Evolutionary conservation across 2,329 filamentous ascomycete species (phyloP).

Genomic region (Diaporthe sp.): DNA sequence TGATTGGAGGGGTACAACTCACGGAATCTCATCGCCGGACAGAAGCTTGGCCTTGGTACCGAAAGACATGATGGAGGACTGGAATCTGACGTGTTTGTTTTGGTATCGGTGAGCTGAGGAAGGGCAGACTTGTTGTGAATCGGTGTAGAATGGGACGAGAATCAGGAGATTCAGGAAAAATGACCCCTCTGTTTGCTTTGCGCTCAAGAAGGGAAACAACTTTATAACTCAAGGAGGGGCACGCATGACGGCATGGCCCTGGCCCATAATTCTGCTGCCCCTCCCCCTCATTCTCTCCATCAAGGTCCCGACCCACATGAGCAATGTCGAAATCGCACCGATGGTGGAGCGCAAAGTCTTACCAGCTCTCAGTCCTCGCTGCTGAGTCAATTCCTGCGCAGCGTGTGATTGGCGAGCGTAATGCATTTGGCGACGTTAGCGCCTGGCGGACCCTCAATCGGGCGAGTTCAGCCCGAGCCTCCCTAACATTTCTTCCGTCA

Average conservation of each 20-base stretch:
- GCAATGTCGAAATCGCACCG: slow-evolving; percentile 23
- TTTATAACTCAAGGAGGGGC: slow-evolving; percentile 39
- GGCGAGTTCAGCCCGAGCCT: slow-evolving; percentile 29
- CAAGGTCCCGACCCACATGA: slow-evolving; percentile 19
- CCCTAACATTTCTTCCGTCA: slow-evolving; percentile 1
- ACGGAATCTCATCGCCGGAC: slow-evolving; percentile 75
- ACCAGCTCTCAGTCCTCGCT: not conserved
- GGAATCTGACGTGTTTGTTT: not conserved
- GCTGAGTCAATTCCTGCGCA: not conserved
- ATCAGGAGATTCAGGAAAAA: slow-evolving; percentile 12
- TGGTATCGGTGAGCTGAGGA: not conserved
- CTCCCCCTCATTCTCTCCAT: slow-evolving; percentile 35
- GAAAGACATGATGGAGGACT: slow-evolving; percentile 63
- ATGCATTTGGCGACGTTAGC: not conserved
- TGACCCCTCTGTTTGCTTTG: slow-evolving; percentile 13
- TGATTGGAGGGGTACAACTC: slow-evolving; percentile 46
- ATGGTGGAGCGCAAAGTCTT: slow-evolving; percentile 10
- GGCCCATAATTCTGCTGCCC: slow-evolving; percentile 27
- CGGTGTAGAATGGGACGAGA: slow-evolving; percentile 6
- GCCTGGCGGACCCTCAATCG: slow-evolving; percentile 20
- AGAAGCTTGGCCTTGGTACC: slow-evolving; percentile 70
- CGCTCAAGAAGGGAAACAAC: slow-evolving; percentile 17
- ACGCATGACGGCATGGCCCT: slow-evolving; percentile 36
- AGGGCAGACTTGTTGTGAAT: not conserved
- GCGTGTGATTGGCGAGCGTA: slow-evolving; percentile 30